These are phyloP conservation scores for Fusarium newnesense DNA, from an alignment of 2,329 filamentous ascomycete genomes.

Conservation along the genomic window DNA sequence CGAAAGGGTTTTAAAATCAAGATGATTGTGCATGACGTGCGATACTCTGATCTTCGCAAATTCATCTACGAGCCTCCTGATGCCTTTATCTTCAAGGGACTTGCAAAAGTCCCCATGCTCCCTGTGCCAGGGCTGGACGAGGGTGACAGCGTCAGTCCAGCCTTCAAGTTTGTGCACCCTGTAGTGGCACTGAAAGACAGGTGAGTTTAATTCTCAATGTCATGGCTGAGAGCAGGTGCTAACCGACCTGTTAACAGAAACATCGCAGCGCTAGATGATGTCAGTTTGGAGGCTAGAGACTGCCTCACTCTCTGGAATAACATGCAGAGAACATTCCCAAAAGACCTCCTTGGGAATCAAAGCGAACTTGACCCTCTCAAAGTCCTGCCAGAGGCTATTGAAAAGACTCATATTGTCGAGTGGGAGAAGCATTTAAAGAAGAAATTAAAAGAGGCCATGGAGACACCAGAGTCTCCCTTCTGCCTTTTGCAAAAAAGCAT, in stretches of 20 bases:
- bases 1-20: conserved; percentile 70
- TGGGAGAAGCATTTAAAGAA: conserved; percentile 74
- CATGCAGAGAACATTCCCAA: conserved; percentile 60
- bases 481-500: not conserved
- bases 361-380: conserved; percentile 51
- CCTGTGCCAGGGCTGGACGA: conserved; percentile 58
- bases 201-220: conserved; percentile 39
- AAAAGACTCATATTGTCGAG: conserved; percentile 71
- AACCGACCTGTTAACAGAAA: conserved; percentile 47
- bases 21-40: conserved; percentile 74
- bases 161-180: conserved; percentile 73
- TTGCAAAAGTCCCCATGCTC: conserved; percentile 52
- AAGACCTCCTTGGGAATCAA: not conserved
- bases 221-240: not conserved
- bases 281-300: conserved; percentile 77
- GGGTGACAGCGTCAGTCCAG: conserved; percentile 53
- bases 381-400: conserved; percentile 63
- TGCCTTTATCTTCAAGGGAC: conserved; percentile 56
- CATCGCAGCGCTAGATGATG: conserved; percentile 72
- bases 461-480: conserved; percentile 55
- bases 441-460: conserved; percentile 69
- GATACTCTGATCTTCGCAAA: conserved; percentile 82
- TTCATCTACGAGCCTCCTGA: conserved; percentile 70
- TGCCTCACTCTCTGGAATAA: conserved; percentile 73
- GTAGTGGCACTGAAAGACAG: conserved; percentile 70